Conservation (phyloP, 306 rosid genomes). For the Quercus robur region DNA sequence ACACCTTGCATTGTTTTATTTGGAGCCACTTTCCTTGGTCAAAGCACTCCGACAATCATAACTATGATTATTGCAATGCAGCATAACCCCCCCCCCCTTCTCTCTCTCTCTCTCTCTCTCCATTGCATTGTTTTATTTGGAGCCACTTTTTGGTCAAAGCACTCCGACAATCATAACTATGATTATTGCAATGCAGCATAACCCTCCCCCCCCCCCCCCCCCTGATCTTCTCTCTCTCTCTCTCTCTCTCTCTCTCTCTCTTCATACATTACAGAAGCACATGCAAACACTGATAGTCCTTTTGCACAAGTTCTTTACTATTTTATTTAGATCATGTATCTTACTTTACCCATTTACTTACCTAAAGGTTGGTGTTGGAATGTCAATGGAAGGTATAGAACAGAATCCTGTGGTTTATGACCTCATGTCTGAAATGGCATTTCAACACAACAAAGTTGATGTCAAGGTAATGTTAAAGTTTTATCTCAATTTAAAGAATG, state of each 20-base stretch:
- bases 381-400: constrained; percentile 96
- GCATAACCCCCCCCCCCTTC: not conserved
- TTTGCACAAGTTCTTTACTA: not conserved
- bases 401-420: constrained; percentile 88
- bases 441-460: constrained; percentile 59
- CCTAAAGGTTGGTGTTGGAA: constrained; percentile 85
- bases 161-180: not conserved
- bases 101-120: not conserved
- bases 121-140: not conserved
- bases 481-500: not conserved
- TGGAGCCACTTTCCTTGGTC: not conserved
- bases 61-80: not conserved
- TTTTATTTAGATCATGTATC: not conserved
- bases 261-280: not conserved
- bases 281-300: not conserved
- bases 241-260: not conserved
- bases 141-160: not conserved
- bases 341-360: constrained; percentile 20
- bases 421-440: constrained; percentile 93
- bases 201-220: not conserved
- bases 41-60: not conserved
- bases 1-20: not conserved
- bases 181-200: not conserved
- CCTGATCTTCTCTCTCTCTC: not conserved
- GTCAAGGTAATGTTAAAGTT: constrained; percentile 48